phyloP scores from a whole-genome alignment of 495 filamentous ascomycete genomes.

The Thermochaetoides thermophila region DNA sequence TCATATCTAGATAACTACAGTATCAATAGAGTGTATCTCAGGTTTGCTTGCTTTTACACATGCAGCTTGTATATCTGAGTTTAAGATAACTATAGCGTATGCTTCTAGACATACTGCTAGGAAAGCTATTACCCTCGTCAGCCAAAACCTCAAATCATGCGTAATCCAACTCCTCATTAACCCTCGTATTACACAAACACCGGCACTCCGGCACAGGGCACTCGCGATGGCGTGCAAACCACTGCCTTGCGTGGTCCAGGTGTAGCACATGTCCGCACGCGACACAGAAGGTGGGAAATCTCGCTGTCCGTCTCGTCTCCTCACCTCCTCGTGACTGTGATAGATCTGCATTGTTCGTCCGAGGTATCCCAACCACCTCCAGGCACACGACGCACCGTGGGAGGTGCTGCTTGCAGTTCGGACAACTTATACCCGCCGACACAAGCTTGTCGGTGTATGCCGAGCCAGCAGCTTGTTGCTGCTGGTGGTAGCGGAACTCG shows the following conservation, averaged over 20 bases:
- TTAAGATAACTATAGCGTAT: no score
- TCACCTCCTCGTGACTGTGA: conserved; percentile 11
- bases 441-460: conserved; percentile 31
- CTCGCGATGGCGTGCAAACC: conserved; percentile 67
- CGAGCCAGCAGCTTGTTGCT: conserved; percentile 19
- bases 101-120: no score
- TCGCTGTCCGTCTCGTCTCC: conserved; percentile 29
- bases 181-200: conserved; percentile 56
- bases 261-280: conserved; percentile 84
- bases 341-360: conserved; percentile 14
- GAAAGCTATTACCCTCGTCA: no score
- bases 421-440: conserved; percentile 51
- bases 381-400: conserved; percentile 83
- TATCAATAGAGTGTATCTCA: no score
- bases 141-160: no score
- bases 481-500: conserved; percentile 5
- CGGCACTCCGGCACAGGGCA: conserved; percentile 84
- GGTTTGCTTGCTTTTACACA: no score
- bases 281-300: conserved; percentile 66
- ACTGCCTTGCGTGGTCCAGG: conserved; percentile 71
- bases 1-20: no score
- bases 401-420: conserved; percentile 73
- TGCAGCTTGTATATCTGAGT: no score
- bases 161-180: conserved; percentile 35
- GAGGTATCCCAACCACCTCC: conserved; percentile 66